These are phyloP conservation scores for Trichoderma afroharzianum DNA, from an alignment of 2,329 filamentous ascomycete genomes.

Conservation along the genomic window DNA sequence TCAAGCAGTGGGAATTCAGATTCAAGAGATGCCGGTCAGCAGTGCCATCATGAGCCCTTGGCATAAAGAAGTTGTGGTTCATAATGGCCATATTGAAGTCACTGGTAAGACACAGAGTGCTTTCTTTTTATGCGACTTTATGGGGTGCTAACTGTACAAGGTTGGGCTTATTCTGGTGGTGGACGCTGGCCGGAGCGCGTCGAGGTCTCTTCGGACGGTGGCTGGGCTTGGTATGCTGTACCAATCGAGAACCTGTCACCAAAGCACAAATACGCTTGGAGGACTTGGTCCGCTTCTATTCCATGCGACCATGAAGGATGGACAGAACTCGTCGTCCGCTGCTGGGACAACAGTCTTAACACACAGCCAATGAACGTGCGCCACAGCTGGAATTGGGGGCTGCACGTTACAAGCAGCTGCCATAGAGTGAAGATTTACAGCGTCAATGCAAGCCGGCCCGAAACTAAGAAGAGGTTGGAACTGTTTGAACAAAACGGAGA, in stretches of 20 bases:
- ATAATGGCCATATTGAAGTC: constrained; percentile 51
- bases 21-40: constrained; percentile 69
- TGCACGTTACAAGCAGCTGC: constrained; percentile 61
- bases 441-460: constrained; percentile 50
- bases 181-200: constrained; percentile 60
- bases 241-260: constrained; percentile 56
- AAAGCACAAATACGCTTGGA: constrained; percentile 63
- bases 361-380: constrained; percentile 56
- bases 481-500: constrained; percentile 40
- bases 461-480: constrained; percentile 48
- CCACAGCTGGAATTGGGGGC: constrained; percentile 60
- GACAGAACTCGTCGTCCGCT: constrained; percentile 56
- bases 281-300: constrained; percentile 59
- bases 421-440: constrained; percentile 61
- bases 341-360: constrained; percentile 61
- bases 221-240: constrained; percentile 61
- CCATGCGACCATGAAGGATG: constrained; percentile 61
- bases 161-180: constrained; percentile 58
- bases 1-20: constrained; percentile 58
- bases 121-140: not conserved
- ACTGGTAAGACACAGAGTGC: not conserved
- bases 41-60: constrained; percentile 63
- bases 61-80: constrained; percentile 58
- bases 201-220: constrained; percentile 61
- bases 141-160: constrained; percentile 26